A percentile compares a stretch with the other conserved stretches of the same genome.
Conservation (phyloP, 192 early-diverging fungal genomes). For the Coemansia sp. region DNA sequence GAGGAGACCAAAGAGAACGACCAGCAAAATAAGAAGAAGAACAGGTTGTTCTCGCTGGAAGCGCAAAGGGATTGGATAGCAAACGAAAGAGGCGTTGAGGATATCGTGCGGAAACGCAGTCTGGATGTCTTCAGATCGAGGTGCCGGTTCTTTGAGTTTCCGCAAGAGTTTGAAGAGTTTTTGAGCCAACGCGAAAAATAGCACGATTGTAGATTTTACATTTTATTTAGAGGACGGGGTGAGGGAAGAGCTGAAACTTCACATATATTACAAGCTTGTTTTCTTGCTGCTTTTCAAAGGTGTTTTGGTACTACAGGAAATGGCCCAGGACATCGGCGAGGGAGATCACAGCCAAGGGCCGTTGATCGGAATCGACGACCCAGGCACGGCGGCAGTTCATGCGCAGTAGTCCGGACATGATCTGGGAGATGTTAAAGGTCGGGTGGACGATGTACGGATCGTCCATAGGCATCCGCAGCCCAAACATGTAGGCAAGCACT, state of each 20-base stretch:
- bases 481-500: constrained; percentile 52
- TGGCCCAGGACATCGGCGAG: constrained; percentile 47
- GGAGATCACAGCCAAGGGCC: constrained; percentile 45
- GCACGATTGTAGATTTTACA: neutral
- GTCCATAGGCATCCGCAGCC: constrained; percentile 17
- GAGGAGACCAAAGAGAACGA: constrained; percentile 1
- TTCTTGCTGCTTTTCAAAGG: neutral
- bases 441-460: constrained; percentile 44
- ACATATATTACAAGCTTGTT: neutral
- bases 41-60: constrained; percentile 16
- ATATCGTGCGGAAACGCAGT: constrained; percentile 69
- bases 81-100: constrained; percentile 71
- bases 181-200: constrained; percentile 29
- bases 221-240: no score
- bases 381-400: constrained; percentile 53
- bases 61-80: constrained; percentile 67
- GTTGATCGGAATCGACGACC: constrained; percentile 40
- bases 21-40: neutral
- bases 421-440: constrained; percentile 47
- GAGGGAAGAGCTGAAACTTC: no score
- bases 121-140: constrained; percentile 69
- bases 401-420: constrained; percentile 48
- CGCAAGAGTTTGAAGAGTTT: constrained; percentile 56
- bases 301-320: constrained; percentile 22
- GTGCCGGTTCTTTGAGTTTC: constrained; percentile 64